These are phyloP conservation scores for Paraphoma chrysanthemicola DNA, from an alignment of 2,329 filamentous ascomycete genomes.

Conservation along the genomic window DNA sequence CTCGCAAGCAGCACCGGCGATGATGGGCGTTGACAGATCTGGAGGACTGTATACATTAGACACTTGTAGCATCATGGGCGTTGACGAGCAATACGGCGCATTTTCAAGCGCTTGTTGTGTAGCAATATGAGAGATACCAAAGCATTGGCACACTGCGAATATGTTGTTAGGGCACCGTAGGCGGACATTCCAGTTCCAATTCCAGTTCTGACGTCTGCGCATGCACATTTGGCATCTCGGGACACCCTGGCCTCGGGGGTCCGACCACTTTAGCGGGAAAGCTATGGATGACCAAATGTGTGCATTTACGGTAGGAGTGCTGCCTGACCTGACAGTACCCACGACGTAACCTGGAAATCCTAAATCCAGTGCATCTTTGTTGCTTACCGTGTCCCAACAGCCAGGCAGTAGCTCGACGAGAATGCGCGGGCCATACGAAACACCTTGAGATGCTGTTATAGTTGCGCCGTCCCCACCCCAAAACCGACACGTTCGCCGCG, in stretches of 20 bases:
- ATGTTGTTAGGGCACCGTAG: neutral
- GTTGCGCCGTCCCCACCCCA: conserved; percentile 30
- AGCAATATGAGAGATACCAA: conserved; percentile 10
- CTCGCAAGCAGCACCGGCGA: conserved; percentile 6
- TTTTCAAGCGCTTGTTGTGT: conserved; percentile 19
- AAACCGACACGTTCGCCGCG: conserved; percentile 27
- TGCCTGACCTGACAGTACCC: conserved; percentile 5
- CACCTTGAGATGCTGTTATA: conserved; percentile 28
- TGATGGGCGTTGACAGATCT: conserved; percentile 26
- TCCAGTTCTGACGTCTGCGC: neutral
- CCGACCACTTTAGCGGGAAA: neutral
- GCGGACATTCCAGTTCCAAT: too few relatives aligned
- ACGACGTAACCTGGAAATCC: neutral
- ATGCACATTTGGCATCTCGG: conserved; percentile 1
- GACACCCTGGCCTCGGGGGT: conserved; percentile 18
- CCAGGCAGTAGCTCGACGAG: conserved; percentile 20
- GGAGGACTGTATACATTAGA: conserved; percentile 42
- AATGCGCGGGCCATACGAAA: conserved; percentile 33
- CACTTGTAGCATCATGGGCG: conserved; percentile 40
- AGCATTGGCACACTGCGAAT: neutral
- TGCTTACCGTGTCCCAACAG: neutral
- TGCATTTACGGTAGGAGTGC: neutral
- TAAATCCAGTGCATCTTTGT: neutral
- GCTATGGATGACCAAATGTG: neutral
- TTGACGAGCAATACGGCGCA: conserved; percentile 24